Evolutionary conservation across 352 stramenopile species (phyloP).

Genomic region (Globisporangium camurandrum): DNA sequence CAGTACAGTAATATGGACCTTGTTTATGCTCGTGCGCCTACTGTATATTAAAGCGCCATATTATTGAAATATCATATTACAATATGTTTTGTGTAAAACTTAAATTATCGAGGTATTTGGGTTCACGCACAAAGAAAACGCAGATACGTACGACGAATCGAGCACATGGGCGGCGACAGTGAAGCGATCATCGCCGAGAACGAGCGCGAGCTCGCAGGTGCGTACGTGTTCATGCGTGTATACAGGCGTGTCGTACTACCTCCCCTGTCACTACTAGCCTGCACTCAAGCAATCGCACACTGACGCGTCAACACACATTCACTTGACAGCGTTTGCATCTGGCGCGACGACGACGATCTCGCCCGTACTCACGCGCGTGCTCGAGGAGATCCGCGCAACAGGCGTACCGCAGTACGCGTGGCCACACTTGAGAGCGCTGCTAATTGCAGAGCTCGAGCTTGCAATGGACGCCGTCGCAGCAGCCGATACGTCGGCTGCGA

Average conservation of each 20-base stretch:
- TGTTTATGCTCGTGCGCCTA: too few relatives aligned
- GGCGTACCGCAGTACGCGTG: conserved; percentile 68
- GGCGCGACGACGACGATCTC: conserved; percentile 37
- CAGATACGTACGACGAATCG: too few relatives aligned
- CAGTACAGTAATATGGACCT: too few relatives aligned
- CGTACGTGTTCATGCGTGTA: background rate
- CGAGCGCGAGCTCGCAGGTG: conserved; percentile 61
- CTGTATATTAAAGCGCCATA: too few relatives aligned
- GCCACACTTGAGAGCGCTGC: conserved; percentile 57
- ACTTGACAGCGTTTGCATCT: conserved; percentile 35
- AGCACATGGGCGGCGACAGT: conserved; percentile 4
- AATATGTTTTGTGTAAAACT: too few relatives aligned
- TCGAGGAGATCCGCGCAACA: conserved; percentile 63
- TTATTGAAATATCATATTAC: too few relatives aligned
- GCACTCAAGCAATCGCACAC: background rate
- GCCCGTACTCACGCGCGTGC: conserved; percentile 42
- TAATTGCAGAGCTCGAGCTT: conserved; percentile 43
- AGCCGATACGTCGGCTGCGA: conserved; percentile 20
- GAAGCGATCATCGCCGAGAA: conserved; percentile 61
- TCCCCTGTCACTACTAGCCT: background rate
- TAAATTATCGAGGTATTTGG: too few relatives aligned
- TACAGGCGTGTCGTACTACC: background rate
- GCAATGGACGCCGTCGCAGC: conserved; percentile 52
- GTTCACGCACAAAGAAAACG: too few relatives aligned
- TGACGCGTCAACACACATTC: background rate